Conservation (phyloP, 768 basidiomycete genomes). For the Leccinellum albellum region DNA sequence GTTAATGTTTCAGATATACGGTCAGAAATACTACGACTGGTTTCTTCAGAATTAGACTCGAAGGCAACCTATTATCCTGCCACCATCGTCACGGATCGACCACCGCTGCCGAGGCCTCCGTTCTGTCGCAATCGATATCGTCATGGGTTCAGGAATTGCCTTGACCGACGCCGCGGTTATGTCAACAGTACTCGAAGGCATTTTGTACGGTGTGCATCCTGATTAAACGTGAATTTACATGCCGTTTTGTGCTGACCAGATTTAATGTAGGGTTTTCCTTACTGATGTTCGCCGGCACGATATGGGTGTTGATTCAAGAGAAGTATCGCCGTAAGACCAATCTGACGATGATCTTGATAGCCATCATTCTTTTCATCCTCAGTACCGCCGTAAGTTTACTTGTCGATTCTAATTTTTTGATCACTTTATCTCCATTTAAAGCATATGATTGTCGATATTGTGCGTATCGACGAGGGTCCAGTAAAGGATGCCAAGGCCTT, state of each 20-base stretch:
- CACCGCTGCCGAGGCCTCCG: neutral
- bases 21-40: neutral
- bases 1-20: too few species aligned
- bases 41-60: neutral
- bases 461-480: neutral
- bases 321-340: too few species aligned
- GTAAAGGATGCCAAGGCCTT: neutral
- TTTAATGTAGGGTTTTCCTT: neutral
- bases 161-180: neutral
- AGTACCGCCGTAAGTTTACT: neutral
- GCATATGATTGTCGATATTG: neutral
- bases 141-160: neutral
- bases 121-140: neutral
- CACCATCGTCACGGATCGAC: neutral
- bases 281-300: neutral
- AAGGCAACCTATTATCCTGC: neutral
- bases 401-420: neutral
- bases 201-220: neutral
- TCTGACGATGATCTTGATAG: neutral
- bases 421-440: neutral
- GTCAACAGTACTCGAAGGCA: neutral
- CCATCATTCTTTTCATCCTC: neutral
- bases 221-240: neutral
- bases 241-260: neutral
- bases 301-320: neutral